Conservation (phyloP, 139 green algal species). For the Coccomyxa sp. region DNA sequence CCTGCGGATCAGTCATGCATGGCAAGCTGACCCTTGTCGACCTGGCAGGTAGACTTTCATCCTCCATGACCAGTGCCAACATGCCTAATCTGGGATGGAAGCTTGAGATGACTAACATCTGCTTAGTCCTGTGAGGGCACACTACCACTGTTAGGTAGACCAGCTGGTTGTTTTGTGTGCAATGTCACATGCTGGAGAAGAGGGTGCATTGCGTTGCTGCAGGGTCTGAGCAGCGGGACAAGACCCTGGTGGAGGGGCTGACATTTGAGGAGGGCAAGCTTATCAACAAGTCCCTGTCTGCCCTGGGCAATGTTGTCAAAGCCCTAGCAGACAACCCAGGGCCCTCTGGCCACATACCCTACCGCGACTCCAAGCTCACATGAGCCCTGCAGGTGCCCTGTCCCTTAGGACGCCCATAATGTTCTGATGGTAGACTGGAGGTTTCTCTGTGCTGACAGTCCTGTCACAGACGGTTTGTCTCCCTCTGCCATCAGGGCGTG, state of each 20-base stretch:
- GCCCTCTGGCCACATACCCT: constrained; percentile 51
- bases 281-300: constrained; percentile 82
- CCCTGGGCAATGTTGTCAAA: constrained; percentile 72
- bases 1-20: constrained; percentile 34
- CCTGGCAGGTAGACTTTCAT: neutral
- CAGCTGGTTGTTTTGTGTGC: no score
- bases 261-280: constrained; percentile 60
- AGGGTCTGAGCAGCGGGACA: constrained; percentile 13
- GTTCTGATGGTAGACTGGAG: neutral
- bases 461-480: no score
- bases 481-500: neutral
- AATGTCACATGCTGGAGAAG: no score
- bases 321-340: constrained; percentile 60
- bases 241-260: constrained; percentile 50
- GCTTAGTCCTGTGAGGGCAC: no score
- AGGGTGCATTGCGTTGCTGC: neutral
- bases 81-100: no score
- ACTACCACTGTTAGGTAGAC: no score
- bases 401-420: neutral
- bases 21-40: constrained; percentile 69
- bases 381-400: constrained; percentile 13
- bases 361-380: constrained; percentile 59
- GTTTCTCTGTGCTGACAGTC: neutral
- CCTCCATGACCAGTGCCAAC: no score
- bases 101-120: no score